Base-by-base conservation (phyloP, 2,329 filamentous ascomycete species). In the Fusarium avenaceum region DNA sequence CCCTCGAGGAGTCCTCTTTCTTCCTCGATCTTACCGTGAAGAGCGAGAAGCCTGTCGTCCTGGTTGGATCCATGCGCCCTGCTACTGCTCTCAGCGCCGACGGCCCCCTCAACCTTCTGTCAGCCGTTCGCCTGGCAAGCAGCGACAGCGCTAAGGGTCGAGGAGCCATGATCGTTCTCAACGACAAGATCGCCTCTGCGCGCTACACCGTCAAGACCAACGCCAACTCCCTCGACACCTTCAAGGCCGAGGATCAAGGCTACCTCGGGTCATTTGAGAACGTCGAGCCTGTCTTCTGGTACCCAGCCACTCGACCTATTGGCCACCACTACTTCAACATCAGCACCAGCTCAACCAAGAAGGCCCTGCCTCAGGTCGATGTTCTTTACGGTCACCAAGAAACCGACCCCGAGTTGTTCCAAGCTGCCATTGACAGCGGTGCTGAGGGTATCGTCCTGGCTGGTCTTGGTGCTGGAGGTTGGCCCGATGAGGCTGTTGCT, bases 31-130 rank as follows among this genome's bases (percentile, higher is more conserved):
- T 86, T 3, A 87, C 85, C 0, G 73, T 89, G 11, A 83, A 83
- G 63, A 86, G 82, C 24, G 80, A 80, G 39, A 89, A 90, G 74
- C 87, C 88, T 0, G 80, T 90, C 3, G 82, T 90, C 0, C 66
- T 87, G 13, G 87, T 88, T 0, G 88, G 87, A 13, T 83, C 88
- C 7, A 90, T 90, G 87, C 80, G 88, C 6, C 88, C 87, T 4
- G 83, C 86, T 0, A 89, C 87, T 0, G 87, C 86, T 3, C 79
- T 89, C 66, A 86, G 84, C 39, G 87, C 88, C 5, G 88, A 90
- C 61, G 88, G 88, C 0, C 87, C 86, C 11, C 81, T 86, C 65
- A 90, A 90, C 74, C 80, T 90, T 9, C 81, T 87, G 28, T 83
- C 87, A 73, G 85, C 87, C 6, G 86, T 89, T 1, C 86, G 82